Conservation (phyloP, 2,329 filamentous ascomycete species). For the Sarocladium oryzae region DNA sequence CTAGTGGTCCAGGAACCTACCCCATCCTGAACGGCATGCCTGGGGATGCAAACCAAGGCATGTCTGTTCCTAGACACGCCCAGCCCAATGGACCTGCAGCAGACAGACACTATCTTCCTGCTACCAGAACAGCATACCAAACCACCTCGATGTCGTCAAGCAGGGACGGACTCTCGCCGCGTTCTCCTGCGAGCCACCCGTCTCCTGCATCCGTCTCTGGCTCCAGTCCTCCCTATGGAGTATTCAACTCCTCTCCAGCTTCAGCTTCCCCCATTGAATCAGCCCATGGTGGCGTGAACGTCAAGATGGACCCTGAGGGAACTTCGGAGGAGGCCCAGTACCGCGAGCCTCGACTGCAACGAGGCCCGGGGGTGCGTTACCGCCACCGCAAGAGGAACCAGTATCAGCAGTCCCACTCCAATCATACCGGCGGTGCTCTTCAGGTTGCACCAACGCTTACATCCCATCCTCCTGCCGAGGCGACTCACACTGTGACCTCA, state of each 20-base stretch:
- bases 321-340: background rate
- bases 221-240: background rate
- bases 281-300: background rate
- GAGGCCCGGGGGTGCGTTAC: background rate
- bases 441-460: too few relatives aligned
- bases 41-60: background rate
- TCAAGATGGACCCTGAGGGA: background rate
- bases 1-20: background rate
- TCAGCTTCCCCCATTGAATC: background rate
- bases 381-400: too few relatives aligned
- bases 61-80: background rate
- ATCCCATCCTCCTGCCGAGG: too few relatives aligned
- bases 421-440: too few relatives aligned
- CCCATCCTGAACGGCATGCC: slow-evolving; percentile 1
- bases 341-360: background rate
- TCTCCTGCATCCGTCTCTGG: background rate
- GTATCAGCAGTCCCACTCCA: too few relatives aligned
- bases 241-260: background rate
- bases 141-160: background rate
- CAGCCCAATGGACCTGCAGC: background rate
- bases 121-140: background rate
- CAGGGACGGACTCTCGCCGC: background rate
- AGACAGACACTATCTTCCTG: background rate
- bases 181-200: background rate
- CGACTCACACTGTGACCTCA: too few relatives aligned